Conservation (phyloP, 345 rosid species). For the Trapa bicornis region DNA sequence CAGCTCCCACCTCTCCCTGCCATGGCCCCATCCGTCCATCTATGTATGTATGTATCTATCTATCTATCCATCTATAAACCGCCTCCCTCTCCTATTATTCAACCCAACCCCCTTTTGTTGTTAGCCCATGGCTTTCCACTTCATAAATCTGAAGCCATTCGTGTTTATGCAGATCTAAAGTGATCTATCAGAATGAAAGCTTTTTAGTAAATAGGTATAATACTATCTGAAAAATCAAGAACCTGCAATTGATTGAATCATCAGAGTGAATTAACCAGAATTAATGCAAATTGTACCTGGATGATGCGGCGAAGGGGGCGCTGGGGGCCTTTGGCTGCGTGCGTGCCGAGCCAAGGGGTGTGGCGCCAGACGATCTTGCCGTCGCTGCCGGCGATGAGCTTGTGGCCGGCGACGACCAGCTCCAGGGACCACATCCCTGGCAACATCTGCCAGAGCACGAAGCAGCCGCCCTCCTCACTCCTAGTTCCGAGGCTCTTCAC, state of each 20-base stretch:
- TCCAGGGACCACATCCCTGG: conserved; percentile 96
- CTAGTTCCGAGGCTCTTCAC: conserved; percentile 66
- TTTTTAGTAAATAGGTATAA: too few relatives aligned
- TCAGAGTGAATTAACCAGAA: not conserved
- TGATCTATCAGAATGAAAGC: too few relatives aligned
- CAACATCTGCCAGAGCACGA: conserved; percentile 88
- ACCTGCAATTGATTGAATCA: not conserved
- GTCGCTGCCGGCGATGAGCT: conserved; percentile 85
- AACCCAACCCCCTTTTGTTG: not conserved
- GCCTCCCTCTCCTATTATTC: not conserved
- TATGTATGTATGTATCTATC: too few relatives aligned
- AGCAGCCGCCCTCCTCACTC: conserved; percentile 78
- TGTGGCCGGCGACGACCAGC: conserved; percentile 62
- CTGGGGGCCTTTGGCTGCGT: conserved; percentile 90
- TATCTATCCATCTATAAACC: not conserved
- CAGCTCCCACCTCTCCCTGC: conserved; percentile 14
- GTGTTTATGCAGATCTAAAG: not conserved
- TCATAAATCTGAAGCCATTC: not conserved
- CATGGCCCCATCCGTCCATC: not conserved
- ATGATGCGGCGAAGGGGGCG: conserved; percentile 91
- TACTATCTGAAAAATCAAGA: too few relatives aligned
- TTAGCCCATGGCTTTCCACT: not conserved
- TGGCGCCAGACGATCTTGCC: conserved; percentile 94
- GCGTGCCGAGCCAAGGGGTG: conserved; percentile 90
- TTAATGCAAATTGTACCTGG: conserved; percentile 34